These are phyloP conservation scores for Eucalyptus microcorys DNA, from an alignment of 345 rosid species.

Conservation along the genomic window DNA sequence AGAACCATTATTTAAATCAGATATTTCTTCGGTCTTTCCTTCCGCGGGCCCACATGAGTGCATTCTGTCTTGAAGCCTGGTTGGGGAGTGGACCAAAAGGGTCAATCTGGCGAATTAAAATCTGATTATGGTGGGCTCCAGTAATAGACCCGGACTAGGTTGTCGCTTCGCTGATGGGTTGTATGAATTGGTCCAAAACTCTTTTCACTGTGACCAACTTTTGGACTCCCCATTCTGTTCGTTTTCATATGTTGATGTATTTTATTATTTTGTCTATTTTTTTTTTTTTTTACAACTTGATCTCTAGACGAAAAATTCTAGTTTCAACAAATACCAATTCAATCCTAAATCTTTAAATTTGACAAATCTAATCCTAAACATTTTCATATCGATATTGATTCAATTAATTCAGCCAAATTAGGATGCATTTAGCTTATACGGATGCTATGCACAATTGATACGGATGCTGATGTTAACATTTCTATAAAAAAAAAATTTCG, in stretches of 20 bases:
- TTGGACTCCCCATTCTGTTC: neutral
- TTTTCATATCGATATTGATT: too few species aligned
- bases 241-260: neutral
- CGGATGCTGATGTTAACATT: accelerated
- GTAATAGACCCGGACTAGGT: neutral
- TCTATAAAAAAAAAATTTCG: too few species aligned
- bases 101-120: too few species aligned
- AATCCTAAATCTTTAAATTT: too few species aligned
- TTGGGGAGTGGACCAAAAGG: too few species aligned
- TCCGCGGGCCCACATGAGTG: neutral
- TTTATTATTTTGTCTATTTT: too few species aligned
- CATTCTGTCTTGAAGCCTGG: neutral
- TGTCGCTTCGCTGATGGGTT: neutral
- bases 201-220: neutral
- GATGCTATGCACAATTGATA: accelerated
- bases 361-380: accelerated
- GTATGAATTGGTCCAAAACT: neutral
- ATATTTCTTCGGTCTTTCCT: neutral
- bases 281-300: neutral
- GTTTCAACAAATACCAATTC: too few species aligned
- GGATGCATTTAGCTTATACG: accelerated
- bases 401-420: accelerated
- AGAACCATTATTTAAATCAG: neutral
- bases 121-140: neutral
- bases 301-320: accelerated